A percentile compares a stretch with the other conserved stretches of the same genome.
phyloP scores from a whole-genome alignment of 257 asterid species.

The Ballota nigra region DNA sequence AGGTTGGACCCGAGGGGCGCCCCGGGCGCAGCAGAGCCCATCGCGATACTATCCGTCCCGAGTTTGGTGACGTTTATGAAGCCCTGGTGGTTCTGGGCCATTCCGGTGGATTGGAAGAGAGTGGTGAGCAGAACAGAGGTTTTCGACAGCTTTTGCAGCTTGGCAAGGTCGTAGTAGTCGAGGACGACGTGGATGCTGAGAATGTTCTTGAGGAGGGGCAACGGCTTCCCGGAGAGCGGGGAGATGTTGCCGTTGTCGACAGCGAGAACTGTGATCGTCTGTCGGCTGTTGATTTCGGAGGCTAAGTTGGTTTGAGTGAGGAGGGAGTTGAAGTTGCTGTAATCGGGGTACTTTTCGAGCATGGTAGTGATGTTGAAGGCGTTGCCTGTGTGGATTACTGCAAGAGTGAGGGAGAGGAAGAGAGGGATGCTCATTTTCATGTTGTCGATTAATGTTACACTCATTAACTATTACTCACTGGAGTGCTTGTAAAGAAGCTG shows the following conservation, averaged over 20 bases:
- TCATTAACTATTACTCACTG: not conserved
- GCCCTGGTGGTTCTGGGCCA: constrained; percentile 49
- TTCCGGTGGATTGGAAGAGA: constrained; percentile 49
- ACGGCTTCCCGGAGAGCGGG: constrained; percentile 31
- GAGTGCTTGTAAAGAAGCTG: not conserved
- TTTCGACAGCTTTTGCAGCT: constrained; percentile 29
- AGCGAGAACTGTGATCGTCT: constrained; percentile 48
- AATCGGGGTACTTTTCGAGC: constrained; percentile 40
- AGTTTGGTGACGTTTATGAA: constrained; percentile 39
- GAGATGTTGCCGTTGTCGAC: constrained; percentile 43
- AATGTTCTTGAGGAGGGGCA: constrained; percentile 24
- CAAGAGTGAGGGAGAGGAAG: constrained; percentile 31
- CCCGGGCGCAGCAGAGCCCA: constrained; percentile 50
- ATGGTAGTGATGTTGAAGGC: constrained; percentile 57
- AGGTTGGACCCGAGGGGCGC: constrained; percentile 33
- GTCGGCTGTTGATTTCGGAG: constrained; percentile 38
- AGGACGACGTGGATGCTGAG: constrained; percentile 54
- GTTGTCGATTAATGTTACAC: not conserved
- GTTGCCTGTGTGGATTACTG: constrained; percentile 27
- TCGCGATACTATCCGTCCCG: constrained; percentile 8
- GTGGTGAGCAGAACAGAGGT: constrained; percentile 37
- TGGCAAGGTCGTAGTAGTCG: constrained; percentile 51
- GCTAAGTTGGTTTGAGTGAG: constrained; percentile 51
- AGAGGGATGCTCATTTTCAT: constrained; percentile 35
- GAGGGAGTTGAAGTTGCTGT: constrained; percentile 53